These are phyloP conservation scores for Citrus mangshanensis DNA, from an alignment of 345 rosid genomes.

Conservation along the genomic window DNA sequence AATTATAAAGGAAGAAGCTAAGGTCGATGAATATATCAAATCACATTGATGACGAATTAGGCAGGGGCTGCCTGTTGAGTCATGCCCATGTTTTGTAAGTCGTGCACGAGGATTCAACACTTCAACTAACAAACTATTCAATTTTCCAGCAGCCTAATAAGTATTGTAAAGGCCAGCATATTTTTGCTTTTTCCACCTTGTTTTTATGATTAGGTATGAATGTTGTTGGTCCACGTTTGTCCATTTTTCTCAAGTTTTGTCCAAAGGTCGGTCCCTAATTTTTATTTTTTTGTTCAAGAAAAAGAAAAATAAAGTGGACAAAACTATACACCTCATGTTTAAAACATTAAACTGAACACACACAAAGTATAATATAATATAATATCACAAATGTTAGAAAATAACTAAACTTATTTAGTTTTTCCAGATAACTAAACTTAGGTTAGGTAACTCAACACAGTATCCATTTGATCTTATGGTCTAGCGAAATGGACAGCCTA, in stretches of 20 bases:
- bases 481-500: too few species aligned
- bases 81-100: background rate
- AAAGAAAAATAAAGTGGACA: background rate
- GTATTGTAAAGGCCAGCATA: background rate
- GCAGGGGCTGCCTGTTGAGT: background rate
- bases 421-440: too few species aligned
- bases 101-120: background rate
- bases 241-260: background rate
- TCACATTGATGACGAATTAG: background rate
- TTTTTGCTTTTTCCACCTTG: background rate
- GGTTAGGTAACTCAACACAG: too few species aligned
- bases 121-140: background rate
- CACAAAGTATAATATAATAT: too few species aligned
- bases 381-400: too few species aligned
- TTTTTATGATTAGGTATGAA: conserved; percentile 4
- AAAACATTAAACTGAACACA: background rate
- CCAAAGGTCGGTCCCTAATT: background rate
- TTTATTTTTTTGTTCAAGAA: too few species aligned
- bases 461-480: too few species aligned
- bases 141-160: background rate
- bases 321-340: background rate
- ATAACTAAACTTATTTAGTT: too few species aligned
- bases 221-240: background rate
- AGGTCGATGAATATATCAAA: background rate
- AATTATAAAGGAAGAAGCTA: background rate